Conservation (phyloP, 306 rosid genomes). For the Albizia julibrissin region DNA sequence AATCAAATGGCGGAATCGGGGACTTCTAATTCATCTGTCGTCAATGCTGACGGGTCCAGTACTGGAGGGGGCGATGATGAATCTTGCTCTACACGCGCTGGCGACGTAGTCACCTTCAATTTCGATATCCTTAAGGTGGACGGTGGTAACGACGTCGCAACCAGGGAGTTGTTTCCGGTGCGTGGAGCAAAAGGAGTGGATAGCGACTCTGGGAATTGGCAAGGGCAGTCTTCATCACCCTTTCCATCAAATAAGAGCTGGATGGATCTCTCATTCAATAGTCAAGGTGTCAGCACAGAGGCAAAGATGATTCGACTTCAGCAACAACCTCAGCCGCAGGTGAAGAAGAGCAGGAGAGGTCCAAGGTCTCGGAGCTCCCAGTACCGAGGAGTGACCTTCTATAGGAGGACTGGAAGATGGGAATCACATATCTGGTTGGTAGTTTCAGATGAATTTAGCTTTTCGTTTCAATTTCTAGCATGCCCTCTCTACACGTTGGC, state of each 20-base stretch:
- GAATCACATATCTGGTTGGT: conserved; percentile 98
- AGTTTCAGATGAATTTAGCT: conserved; percentile 24
- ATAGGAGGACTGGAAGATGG: conserved; percentile 98
- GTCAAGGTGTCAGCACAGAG: conserved; percentile 42
- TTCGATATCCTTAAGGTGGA: conserved; percentile 75
- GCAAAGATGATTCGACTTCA: conserved; percentile 43
- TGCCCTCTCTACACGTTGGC: background rate
- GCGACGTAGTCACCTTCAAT: conserved; percentile 62
- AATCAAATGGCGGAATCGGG: conserved; percentile 89
- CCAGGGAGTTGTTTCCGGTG: conserved; percentile 78
- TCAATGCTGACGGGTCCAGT: conserved; percentile 91
- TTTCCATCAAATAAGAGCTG: conserved; percentile 48
- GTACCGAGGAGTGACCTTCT: conserved; percentile 96
- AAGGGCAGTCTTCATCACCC: conserved; percentile 50
- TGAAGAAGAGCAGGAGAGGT: conserved; percentile 87
- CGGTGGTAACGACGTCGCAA: conserved; percentile 44
- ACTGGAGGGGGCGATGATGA: conserved; percentile 73
- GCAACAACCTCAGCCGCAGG: conserved; percentile 50
- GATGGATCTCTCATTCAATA: conserved; percentile 65
- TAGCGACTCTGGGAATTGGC: conserved; percentile 50
- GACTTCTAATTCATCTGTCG: conserved; percentile 91
- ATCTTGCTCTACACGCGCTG: conserved; percentile 79
- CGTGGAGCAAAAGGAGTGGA: conserved; percentile 32
- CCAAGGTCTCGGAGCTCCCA: conserved; percentile 99
- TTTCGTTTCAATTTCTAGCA: background rate